Percentiles rank a stretch among this genome's conserved stretches.
Conservation (phyloP, 257 asterid species). For the Penstemon barbatus region DNA sequence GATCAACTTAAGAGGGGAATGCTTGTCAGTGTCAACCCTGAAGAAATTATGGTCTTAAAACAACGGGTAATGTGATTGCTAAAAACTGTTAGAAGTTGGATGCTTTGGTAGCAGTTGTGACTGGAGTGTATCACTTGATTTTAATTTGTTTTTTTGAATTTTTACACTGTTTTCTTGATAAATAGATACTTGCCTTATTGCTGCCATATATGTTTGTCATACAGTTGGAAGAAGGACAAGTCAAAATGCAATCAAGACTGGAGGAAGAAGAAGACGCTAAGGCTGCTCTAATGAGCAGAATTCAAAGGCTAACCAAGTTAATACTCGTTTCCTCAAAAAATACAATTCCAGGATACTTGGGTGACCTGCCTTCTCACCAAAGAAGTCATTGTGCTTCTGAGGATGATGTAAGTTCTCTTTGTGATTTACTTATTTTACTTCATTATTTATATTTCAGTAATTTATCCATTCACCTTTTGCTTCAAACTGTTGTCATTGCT, state of each 20-base stretch:
- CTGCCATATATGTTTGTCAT: slow-evolving; percentile 17
- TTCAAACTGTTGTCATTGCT: background rate
- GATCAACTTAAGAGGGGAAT: slow-evolving; percentile 81
- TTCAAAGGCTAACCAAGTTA: slow-evolving; percentile 94
- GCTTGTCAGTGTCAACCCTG: slow-evolving; percentile 77
- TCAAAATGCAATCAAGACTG: slow-evolving; percentile 95
- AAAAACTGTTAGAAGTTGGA: slow-evolving; percentile 13
- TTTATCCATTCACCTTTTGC: slow-evolving; percentile 10
- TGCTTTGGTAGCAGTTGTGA: slow-evolving; percentile 1
- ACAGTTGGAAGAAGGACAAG: slow-evolving; percentile 98
- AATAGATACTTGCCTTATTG: slow-evolving; percentile 10
- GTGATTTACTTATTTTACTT: slow-evolving; percentile 9
- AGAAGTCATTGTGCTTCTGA: slow-evolving; percentile 65
- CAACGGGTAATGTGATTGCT: slow-evolving; percentile 59
- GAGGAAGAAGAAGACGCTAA: slow-evolving; percentile 99
- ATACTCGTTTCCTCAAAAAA: slow-evolving; percentile 96
- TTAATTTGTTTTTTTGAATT: slow-evolving; percentile 1
- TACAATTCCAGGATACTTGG: slow-evolving; percentile 61
- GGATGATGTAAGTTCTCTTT: slow-evolving; percentile 65
- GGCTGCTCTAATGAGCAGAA: slow-evolving; percentile 97
- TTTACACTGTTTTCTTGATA: slow-evolving; percentile 7
- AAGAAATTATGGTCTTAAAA: slow-evolving; percentile 74
- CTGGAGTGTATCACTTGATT: slow-evolving; percentile 9
- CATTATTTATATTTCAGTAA: slow-evolving; percentile 1
- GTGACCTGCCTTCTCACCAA: slow-evolving; percentile 59